Base-by-base conservation (phyloP, 768 basidiomycete genomes). In the Mycena filopes region DNA sequence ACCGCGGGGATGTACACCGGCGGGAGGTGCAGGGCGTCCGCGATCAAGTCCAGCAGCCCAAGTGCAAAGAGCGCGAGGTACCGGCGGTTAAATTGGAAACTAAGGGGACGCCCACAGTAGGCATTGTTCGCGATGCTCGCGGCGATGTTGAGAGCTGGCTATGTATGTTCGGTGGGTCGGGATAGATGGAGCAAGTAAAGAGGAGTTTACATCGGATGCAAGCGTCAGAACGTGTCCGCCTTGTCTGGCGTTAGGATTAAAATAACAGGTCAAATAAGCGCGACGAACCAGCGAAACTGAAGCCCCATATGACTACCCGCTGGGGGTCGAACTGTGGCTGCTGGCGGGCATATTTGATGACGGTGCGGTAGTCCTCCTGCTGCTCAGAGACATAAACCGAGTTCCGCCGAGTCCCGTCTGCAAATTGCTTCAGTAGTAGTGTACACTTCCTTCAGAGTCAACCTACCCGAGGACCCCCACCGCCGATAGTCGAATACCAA, bases 401-500 rank as follows among this genome's bases (percentile, higher is more conserved):
- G 40, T 77, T 60, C 6, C 77, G 68, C 15, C 79, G 80, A 1
- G 65, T 70, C 3, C 79, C 79, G 38, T 77, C 78, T 80, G 40
- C 7, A 57, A 4, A n/a, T 21, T 48, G 3, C 36, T 53, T 3
- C 23, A 29, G 18, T 25, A 33, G 7, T 56, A n/a, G 5, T 36
- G 8, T 15, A 29, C 49, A 29, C 12, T 4, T 7, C 13, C n/a
- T 49, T 18, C 13, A 21, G 33, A 25, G 2, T 1, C 33, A 15
- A 63, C 68, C 15, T n/a, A 76, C 78, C 77, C 25, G 78, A 81
- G 1, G 66, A 65, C 7, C 80, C 80, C 78, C 78, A 81, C 13
- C 78, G 71, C 15, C 80, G 75, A 60, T 80, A 81, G 67, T 81
- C 79, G 50, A 81, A 81, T 21, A 79, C 74, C 10, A 80, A 54